These are phyloP conservation scores for Cladosporium sp. DNA, from an alignment of 2,329 filamentous ascomycete species.

Conservation along the genomic window DNA sequence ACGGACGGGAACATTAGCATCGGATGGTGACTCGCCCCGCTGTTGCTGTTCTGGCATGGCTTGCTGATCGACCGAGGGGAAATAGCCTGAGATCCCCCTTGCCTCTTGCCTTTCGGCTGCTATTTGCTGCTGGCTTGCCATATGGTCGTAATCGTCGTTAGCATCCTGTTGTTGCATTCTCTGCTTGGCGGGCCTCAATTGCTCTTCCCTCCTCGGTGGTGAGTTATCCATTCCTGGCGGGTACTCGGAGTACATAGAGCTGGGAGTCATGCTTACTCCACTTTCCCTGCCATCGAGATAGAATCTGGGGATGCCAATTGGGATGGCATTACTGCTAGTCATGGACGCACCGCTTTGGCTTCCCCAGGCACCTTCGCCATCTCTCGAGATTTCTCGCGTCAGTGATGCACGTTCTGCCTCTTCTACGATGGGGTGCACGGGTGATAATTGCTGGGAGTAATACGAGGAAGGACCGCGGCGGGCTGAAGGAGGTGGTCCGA, in stretches of 20 bases:
- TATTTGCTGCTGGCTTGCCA: background rate
- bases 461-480: constrained; percentile 46
- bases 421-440: constrained; percentile 47
- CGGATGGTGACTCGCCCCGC: constrained; percentile 13
- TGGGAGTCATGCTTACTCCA: constrained; percentile 15
- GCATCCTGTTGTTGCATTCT: constrained; percentile 15
- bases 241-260: background rate
- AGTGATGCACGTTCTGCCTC: constrained; percentile 39
- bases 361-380: background rate
- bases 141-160: background rate
- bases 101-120: background rate
- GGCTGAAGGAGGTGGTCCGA: constrained; percentile 47
- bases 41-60: background rate
- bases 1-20: constrained; percentile 20
- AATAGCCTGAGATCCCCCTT: background rate
- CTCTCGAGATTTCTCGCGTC: background rate
- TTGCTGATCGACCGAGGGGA: background rate
- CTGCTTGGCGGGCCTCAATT: constrained; percentile 4
- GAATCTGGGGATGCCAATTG: constrained; percentile 37
- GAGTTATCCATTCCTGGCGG: background rate
- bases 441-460: constrained; percentile 42
- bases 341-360: constrained; percentile 36
- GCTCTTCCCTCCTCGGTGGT: constrained; percentile 1
- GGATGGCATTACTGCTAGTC: constrained; percentile 48
- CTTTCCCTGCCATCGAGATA: constrained; percentile 35